A percentile compares a stretch with the other conserved stretches of the same genome.
Evolutionary conservation across 73 alveolate species (phyloP).

Genomic region (Blepharisma japonicum): DNA sequence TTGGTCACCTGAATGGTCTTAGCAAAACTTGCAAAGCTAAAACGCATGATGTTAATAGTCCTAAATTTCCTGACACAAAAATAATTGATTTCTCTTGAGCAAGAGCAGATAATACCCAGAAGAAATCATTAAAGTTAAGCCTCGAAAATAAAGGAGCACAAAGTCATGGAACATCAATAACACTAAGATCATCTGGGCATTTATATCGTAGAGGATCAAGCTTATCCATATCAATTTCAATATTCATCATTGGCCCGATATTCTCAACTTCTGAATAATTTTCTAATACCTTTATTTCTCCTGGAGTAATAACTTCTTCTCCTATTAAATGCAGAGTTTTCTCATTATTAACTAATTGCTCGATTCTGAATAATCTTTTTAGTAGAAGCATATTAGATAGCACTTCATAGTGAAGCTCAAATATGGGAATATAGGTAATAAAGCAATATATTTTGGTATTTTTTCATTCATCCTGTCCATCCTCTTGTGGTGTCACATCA

Average conservation of each 20-base stretch:
- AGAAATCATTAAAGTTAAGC: constrained; percentile 39
- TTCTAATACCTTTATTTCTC: not conserved
- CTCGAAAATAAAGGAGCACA: constrained; percentile 53
- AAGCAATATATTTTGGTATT: not conserved
- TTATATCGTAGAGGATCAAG: not conserved
- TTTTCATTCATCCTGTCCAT: not conserved
- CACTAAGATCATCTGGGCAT: not conserved
- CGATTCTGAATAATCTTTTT: not conserved
- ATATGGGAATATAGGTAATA: not conserved
- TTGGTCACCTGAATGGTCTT: constrained; percentile 26
- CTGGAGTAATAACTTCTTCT: not conserved
- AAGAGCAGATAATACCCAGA: constrained; percentile 1
- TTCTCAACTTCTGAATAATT: not conserved
- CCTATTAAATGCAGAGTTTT: not conserved
- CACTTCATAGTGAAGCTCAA: constrained; percentile 15
- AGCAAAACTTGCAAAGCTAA: not conserved
- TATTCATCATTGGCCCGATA: not conserved
- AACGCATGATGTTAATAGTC: constrained; percentile 18
- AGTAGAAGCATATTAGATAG: not conserved
- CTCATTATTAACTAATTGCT: not conserved
- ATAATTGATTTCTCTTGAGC: constrained; percentile 30
- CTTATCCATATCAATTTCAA: not conserved
- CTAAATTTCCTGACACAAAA: constrained; percentile 14
- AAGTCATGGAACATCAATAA: constrained; percentile 40
- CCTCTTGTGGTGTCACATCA: not conserved